Evolutionary conservation across 1,284 basidiomycete species (phyloP), one percentile per base, ranked within the genome.

Genomic region (Stereum hirsutum): DNA sequence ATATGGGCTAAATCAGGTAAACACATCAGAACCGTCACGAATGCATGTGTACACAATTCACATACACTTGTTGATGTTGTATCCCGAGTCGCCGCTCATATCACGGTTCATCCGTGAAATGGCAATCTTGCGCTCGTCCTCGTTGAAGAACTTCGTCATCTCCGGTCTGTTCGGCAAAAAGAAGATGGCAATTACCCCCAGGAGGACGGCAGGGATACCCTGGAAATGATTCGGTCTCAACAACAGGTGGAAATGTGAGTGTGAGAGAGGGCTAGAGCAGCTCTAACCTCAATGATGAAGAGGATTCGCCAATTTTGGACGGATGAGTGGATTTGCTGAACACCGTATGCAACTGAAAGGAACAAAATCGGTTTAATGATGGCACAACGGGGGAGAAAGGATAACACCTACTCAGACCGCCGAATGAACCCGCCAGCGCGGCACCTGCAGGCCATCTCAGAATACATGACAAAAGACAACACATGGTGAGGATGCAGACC

Each of bases 81-180:
- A 69, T 25, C 78, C 79, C n/a, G 72, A 58, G 53, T 92, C 89
- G 2, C 74, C 75, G 43, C 72, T 74, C 4, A 74, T 73, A 19
- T 80, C 75, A 41, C 79, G 69, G 54, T 87, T 90, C 66, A 88
- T 78, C 39, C 89, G 72, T 15, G 77, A 78, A 23, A 89, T 53
- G 2, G 85, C 85, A 26, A 93, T 63, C 39, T 72, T 72, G 8
- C 89, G 75, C 58, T 94, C 83, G 10, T 75, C 66, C 48, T 85
- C 82, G 33, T 67, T 82, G 34, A 93, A 62, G 56, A 80, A 86
- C 0, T 59, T 61, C 0, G 85, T 82, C 10, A 76, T 81, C 56
- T 92, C 87, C 0, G 90, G 90, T 26, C 89, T 69, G 41, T 81
- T 72, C 0, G 90, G 90, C 6, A 94, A 68, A 49, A 84, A 65